phyloP scores from a whole-genome alignment of 75 land plant genomes.

The Pseudotsuga menziesii region DNA sequence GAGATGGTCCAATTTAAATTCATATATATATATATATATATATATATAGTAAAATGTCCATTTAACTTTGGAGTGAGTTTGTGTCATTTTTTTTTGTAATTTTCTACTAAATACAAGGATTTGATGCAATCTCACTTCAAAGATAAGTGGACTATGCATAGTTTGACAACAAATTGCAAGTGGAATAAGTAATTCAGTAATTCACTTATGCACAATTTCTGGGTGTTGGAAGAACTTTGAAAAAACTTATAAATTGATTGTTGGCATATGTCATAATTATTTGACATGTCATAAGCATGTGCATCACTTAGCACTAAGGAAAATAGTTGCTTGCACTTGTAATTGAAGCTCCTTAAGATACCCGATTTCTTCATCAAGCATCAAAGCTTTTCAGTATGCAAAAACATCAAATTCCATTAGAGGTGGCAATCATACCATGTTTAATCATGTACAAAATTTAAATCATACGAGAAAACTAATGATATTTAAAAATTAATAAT shows the following conservation, averaged over 20 bases:
- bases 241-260: background rate
- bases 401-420: conserved; percentile 1
- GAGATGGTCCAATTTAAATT: no score
- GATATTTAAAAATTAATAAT: no score
- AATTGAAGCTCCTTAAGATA: conserved; percentile 60
- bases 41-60: no score
- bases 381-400: conserved; percentile 70
- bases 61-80: no score
- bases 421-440: background rate
- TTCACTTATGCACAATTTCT: background rate
- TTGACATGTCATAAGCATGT: background rate
- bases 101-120: no score
- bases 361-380: conserved; percentile 66
- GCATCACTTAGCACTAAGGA: background rate
- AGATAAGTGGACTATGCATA: no score
- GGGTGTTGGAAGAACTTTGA: background rate
- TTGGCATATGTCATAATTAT: background rate
- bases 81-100: no score
- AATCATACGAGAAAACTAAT: no score
- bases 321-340: conserved; percentile 35
- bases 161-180: background rate
- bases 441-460: background rate
- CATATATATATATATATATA: no score
- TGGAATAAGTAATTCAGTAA: background rate
- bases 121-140: no score